A percentile compares a stretch with the other conserved stretches of the same genome.
phyloP scores from a whole-genome alignment of 2,329 filamentous ascomycete genomes.

The Dryadomyces sulphureus region DNA sequence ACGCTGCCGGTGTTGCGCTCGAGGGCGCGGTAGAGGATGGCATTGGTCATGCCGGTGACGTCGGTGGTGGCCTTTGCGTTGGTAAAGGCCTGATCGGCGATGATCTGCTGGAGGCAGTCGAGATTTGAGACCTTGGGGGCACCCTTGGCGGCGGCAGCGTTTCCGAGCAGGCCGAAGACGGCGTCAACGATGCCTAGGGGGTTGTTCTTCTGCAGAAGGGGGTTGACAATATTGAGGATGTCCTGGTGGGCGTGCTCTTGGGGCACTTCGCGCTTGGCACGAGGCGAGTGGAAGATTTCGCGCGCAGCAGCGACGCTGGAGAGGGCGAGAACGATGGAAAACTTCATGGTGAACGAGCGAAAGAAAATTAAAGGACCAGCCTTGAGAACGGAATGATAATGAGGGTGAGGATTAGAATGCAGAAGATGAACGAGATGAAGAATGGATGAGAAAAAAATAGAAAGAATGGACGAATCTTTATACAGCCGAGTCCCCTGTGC shows the following conservation, averaged over 20 bases:
- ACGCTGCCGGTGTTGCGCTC: slow-evolving; percentile 48
- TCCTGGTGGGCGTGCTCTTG: slow-evolving; percentile 36
- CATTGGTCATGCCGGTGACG: slow-evolving; percentile 34
- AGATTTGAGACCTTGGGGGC: slow-evolving; percentile 23
- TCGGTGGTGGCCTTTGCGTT: slow-evolving; percentile 42
- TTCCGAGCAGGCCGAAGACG: slow-evolving; percentile 35
- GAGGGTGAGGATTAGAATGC: slow-evolving; percentile 7
- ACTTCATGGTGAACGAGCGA: slow-evolving; percentile 17
- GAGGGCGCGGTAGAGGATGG: slow-evolving; percentile 36
- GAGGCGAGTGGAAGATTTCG: slow-evolving; percentile 13
- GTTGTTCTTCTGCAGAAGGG: slow-evolving; percentile 28
- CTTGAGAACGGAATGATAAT: slow-evolving; percentile 7
- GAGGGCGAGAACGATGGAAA: slow-evolving; percentile 16
- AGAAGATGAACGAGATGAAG: not conserved
- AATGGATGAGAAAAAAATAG: not conserved
- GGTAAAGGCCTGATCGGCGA: slow-evolving; percentile 45
- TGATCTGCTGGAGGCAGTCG: slow-evolving; percentile 44
- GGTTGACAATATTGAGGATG: slow-evolving; percentile 22
- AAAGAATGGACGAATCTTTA: not conserved
- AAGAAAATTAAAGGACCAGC: not conserved
- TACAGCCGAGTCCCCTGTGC: no score
- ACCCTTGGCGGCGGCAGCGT: slow-evolving; percentile 21
- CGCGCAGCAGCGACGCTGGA: slow-evolving; percentile 17
- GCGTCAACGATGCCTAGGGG: slow-evolving; percentile 30
- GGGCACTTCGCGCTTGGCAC: slow-evolving; percentile 30